Base-by-base conservation (phyloP, 1,284 basidiomycete species). In the Apiotrichum mycotoxinovorans region DNA sequence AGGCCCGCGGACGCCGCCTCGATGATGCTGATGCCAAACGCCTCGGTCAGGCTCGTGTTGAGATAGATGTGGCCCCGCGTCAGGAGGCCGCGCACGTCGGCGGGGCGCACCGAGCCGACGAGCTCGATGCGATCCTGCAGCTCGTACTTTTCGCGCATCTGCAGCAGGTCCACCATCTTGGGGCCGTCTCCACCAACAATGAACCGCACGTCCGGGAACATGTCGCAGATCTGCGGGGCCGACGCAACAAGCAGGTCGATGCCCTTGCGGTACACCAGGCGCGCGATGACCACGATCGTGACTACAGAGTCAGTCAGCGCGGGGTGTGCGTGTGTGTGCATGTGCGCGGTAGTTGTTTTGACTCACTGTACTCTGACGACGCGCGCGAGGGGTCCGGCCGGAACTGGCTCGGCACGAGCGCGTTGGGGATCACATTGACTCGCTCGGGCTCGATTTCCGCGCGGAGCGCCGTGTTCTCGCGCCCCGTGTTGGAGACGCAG, bases 191-290 rank as follows among this genome's bases (percentile, higher is more conserved):
- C 95, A 17, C 90, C 94, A 37, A 99, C 83, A 22, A 98, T 76
- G 70, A 98, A 97, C 34, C 84, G 84, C 26, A 98, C 87, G 55
- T 91, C 83, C 0, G 91, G 87, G 72, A 92, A 93, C 1, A 83
- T 78, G 0, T 82, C 82, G 70, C 96, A 98, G 55, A 99, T 88
- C 26, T 86, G 83, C 0, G 95, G 96, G 0, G 93, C 90, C 0
- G 90, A 88, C 0, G 91, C 90, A 1, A 98, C 88, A 18, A 99
- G 84, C 4, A 99, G 83, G 71, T 98, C 96, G 57, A 98, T 88
- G 1, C 96, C 96, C 79, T 98, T 99, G 44, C 96, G 85, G 70
- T 98, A 98, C 0, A 90, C 92, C 30, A 98, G 80, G n/a, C 96
- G 85, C 11, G 92, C 91, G n/a, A 99, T 79, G 23, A 97, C 85